Percentiles rank a stretch among this genome's conserved stretches.
These are phyloP conservation scores for Xylaria acuta DNA, from an alignment of 495 filamentous ascomycete species.

Conservation along the genomic window DNA sequence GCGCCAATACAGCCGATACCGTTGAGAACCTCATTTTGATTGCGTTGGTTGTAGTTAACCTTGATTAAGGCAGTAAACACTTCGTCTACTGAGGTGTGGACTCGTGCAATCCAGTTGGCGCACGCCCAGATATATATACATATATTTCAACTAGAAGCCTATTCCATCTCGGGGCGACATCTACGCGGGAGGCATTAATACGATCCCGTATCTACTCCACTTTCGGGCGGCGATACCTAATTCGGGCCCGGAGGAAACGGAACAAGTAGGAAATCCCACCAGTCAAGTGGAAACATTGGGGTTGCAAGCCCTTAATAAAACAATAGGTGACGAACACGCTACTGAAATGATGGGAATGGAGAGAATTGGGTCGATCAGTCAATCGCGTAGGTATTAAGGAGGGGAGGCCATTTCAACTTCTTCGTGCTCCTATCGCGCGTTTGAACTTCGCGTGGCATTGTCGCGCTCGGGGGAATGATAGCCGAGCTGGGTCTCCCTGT, in stretches of 20 bases:
- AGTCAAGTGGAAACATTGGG: conserved; percentile 8
- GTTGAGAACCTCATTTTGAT: conserved; percentile 22
- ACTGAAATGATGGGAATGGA: background rate
- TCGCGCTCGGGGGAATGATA: conserved; percentile 15
- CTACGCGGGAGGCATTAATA: conserved; percentile 2
- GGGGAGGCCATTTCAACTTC: background rate
- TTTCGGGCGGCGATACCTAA: conserved; percentile 15
- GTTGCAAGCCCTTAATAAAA: background rate
- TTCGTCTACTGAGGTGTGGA: background rate
- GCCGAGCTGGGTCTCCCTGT: background rate
- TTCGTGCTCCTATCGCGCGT: background rate
- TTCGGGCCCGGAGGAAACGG: conserved; percentile 22
- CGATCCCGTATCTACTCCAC: conserved; percentile 8
- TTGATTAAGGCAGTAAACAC: background rate
- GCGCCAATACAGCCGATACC: conserved; percentile 4
- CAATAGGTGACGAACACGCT: background rate
- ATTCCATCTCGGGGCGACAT: background rate
- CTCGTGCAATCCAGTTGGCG: background rate
- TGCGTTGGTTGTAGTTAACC: background rate
- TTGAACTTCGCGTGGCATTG: background rate
- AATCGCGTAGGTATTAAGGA: background rate
- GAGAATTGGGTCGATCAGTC: background rate
- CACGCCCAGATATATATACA: background rate
- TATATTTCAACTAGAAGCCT: background rate
- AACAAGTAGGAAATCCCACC: conserved; percentile 20